Percentiles rank a stretch among this genome's conserved stretches.
Evolutionary conservation across 306 rosid genomes (phyloP).

Genomic region (Luffa acutangula): DNA sequence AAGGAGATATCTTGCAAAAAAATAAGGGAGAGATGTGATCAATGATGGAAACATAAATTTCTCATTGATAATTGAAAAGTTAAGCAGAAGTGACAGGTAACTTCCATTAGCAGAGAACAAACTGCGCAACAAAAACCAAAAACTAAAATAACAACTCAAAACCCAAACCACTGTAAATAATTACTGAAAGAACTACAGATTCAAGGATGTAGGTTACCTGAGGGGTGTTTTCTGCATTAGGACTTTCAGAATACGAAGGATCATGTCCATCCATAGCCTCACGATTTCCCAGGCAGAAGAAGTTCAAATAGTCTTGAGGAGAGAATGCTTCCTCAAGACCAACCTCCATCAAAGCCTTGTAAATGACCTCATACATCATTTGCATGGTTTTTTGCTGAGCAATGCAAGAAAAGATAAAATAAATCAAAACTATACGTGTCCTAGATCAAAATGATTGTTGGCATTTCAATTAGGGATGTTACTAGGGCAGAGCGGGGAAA

Average conservation of each 20-base stretch:
- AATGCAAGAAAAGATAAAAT: constrained; percentile 1
- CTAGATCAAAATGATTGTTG: neutral
- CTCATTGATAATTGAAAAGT: neutral
- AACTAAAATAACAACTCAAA: neutral
- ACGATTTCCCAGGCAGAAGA: constrained; percentile 93
- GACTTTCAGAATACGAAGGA: constrained; percentile 29
- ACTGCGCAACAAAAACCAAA: neutral
- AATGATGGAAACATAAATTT: neutral
- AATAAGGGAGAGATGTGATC: too few relatives aligned
- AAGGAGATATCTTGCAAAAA: too few relatives aligned
- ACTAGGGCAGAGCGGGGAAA: neutral
- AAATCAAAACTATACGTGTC: neutral
- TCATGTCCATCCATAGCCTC: constrained; percentile 47
- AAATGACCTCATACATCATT: constrained; percentile 91
- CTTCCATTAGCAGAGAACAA: neutral
- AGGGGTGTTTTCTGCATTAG: constrained; percentile 60
- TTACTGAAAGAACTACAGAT: neutral
- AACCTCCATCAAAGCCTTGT: constrained; percentile 74
- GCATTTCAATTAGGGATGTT: neutral
- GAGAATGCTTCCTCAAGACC: constrained; percentile 72
- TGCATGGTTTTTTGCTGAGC: constrained; percentile 93
- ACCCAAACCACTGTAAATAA: neutral
- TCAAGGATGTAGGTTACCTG: constrained; percentile 39
- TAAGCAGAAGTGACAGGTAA: neutral
- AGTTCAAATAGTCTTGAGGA: constrained; percentile 91